Evolutionary conservation across 768 basidiomycete species (phyloP).

Genomic region (Podaxis sp.): DNA sequence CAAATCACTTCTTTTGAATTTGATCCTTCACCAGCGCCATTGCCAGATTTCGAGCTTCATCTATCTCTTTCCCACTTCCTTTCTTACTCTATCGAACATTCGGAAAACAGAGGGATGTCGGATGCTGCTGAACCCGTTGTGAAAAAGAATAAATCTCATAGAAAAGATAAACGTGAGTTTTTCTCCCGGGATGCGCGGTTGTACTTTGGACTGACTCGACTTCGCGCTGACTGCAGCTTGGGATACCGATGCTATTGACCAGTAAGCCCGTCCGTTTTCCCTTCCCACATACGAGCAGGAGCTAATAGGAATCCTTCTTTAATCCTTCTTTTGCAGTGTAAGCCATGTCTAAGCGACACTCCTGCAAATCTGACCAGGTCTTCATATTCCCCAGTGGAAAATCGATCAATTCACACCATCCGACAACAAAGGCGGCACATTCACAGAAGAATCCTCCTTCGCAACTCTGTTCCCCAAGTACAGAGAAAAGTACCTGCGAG

Average conservation of each 20-base stretch:
- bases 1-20: slow-evolving; percentile 8
- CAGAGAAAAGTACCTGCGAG: slow-evolving; percentile 92
- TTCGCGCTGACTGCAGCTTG: slow-evolving; percentile 61
- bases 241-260: slow-evolving; percentile 99
- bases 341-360: slow-evolving; percentile 20
- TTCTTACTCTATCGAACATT: not conserved
- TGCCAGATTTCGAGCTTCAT: not conserved
- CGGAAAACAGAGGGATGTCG: slow-evolving; percentile 32
- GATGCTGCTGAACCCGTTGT: slow-evolving; percentile 45
- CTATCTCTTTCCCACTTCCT: not conserved
- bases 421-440: slow-evolving; percentile 81
- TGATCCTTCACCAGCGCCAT: slow-evolving; percentile 16
- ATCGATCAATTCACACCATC: slow-evolving; percentile 71
- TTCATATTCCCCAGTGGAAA: slow-evolving; percentile 67
- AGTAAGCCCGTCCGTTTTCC: slow-evolving; percentile 54
- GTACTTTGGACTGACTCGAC: not conserved
- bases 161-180: slow-evolving; percentile 91
- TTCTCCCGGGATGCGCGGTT: not conserved
- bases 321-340: slow-evolving; percentile 37
- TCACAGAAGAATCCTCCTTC: slow-evolving; percentile 96
- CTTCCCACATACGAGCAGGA: not conserved
- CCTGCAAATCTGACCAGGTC: not conserved
- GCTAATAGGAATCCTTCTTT: not conserved
- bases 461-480: slow-evolving; percentile 99
- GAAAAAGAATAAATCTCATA: slow-evolving; percentile 85